Evolutionary conservation across 169 alveolate genomes (phyloP).

Genomic region (Blepharisma undulans): DNA sequence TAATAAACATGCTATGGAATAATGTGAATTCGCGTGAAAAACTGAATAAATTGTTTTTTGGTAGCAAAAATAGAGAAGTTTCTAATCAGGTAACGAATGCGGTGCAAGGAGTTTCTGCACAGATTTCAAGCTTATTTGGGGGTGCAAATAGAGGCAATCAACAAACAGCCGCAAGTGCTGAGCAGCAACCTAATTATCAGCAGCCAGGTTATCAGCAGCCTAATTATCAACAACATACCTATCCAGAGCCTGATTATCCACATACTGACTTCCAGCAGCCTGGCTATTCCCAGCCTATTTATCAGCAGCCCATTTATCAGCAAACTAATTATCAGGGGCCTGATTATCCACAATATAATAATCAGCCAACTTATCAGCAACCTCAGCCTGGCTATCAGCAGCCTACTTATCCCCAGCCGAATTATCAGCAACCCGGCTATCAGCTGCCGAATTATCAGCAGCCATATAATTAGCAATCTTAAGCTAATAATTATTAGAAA

Average conservation of each 20-base stretch:
- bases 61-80: neutral
- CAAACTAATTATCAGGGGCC: neutral
- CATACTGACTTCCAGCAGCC: neutral
- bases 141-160: neutral
- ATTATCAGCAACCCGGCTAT: neutral
- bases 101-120: neutral
- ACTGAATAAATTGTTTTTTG: neutral
- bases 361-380: neutral
- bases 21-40: neutral
- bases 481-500: neutral
- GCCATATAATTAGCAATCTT: neutral
- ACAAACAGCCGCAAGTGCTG: too few relatives aligned
- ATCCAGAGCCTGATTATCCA: neutral
- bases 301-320: neutral
- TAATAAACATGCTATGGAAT: neutral
- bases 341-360: neutral
- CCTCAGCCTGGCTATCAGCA: neutral
- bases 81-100: neutral
- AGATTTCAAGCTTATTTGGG: neutral
- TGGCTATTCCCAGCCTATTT: neutral
- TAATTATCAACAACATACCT: too few relatives aligned
- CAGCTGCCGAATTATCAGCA: neutral
- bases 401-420: neutral
- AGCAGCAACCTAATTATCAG: neutral
- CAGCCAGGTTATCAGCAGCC: neutral